A percentile compares a stretch with the other conserved stretches of the same genome.
phyloP scores from a whole-genome alignment of 768 basidiomycete species.

The Tricholoma hemisulphureum region DNA sequence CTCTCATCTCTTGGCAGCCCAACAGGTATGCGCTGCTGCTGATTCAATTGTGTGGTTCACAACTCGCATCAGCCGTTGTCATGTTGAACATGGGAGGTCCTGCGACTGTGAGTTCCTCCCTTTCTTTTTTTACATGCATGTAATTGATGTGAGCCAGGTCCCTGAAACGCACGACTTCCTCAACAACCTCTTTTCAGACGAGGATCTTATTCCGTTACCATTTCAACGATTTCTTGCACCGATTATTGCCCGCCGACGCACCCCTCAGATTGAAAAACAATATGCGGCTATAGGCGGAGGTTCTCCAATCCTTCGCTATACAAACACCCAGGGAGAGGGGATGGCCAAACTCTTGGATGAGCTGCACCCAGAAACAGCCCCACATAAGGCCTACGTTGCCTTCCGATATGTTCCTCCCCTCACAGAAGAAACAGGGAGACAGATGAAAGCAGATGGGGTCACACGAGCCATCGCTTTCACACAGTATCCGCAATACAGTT shows the following conservation, averaged over 20 bases:
- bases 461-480: constrained; percentile 92
- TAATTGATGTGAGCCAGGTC: constrained; percentile 51
- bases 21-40: constrained; percentile 47
- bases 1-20: constrained; percentile 39
- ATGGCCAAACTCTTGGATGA: constrained; percentile 94
- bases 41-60: constrained; percentile 11
- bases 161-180: constrained; percentile 92
- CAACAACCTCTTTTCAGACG: constrained; percentile 85
- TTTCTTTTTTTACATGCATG: constrained; percentile 4
- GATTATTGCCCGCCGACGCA: constrained; percentile 81
- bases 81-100: constrained; percentile 99
- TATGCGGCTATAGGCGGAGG: constrained; percentile 95
- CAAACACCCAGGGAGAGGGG: constrained; percentile 80
- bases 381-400: constrained; percentile 94
- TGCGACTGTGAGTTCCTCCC: constrained; percentile 60
- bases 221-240: constrained; percentile 89
- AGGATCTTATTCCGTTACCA: constrained; percentile 93
- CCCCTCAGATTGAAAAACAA: constrained; percentile 92
- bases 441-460: constrained; percentile 90
- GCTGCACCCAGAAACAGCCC: constrained; percentile 87
- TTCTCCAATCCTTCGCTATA: constrained; percentile 92
- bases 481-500: constrained; percentile 98
- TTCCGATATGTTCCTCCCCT: constrained; percentile 93
- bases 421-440: constrained; percentile 75
- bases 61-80: constrained; percentile 62